phyloP scores from a whole-genome alignment of 768 basidiomycete genomes.

The Termitomyces sp. region DNA sequence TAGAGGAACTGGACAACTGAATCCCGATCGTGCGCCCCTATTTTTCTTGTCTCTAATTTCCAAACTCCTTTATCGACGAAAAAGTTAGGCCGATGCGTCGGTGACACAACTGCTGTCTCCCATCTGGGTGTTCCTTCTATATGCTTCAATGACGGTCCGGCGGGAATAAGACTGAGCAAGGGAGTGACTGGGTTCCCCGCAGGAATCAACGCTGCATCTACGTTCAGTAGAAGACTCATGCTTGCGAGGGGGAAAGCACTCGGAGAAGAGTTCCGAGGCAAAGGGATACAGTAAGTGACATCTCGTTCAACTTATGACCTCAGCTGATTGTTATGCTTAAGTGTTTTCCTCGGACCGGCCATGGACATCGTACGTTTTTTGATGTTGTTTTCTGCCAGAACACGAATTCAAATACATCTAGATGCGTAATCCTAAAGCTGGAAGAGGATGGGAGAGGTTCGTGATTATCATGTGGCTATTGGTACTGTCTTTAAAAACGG shows the following conservation, averaged over 20 bases:
- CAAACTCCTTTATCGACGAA: not conserved
- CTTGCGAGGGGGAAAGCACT: conserved; percentile 56
- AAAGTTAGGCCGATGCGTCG: conserved; percentile 39
- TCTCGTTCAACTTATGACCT: not conserved
- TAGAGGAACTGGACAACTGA: conserved; percentile 41
- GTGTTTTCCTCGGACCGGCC: conserved; percentile 46
- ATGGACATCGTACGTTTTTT: conserved; percentile 41
- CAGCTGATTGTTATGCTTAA: conserved; percentile 6
- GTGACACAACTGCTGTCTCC: conserved; percentile 37
- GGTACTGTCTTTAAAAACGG: not conserved
- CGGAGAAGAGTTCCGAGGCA: conserved; percentile 61
- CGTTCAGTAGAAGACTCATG: conserved; percentile 62
- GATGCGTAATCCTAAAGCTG: conserved; percentile 50
- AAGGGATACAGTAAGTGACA: conserved; percentile 46
- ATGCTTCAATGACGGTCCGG: conserved; percentile 46
- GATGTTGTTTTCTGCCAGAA: not conserved
- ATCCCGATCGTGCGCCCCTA: conserved; percentile 24
- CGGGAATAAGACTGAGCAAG: conserved; percentile 36
- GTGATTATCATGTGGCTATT: not conserved
- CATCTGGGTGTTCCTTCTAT: conserved; percentile 39
- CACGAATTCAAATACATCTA: conserved; percentile 8
- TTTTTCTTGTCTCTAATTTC: not conserved
- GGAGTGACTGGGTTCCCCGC: conserved; percentile 52
- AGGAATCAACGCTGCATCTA: conserved; percentile 47
- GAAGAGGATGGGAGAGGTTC: conserved; percentile 46